Evolutionary conservation across 1,139 yeast species (phyloP).

Genomic region (Protomyces lactucae-debilis): DNA sequence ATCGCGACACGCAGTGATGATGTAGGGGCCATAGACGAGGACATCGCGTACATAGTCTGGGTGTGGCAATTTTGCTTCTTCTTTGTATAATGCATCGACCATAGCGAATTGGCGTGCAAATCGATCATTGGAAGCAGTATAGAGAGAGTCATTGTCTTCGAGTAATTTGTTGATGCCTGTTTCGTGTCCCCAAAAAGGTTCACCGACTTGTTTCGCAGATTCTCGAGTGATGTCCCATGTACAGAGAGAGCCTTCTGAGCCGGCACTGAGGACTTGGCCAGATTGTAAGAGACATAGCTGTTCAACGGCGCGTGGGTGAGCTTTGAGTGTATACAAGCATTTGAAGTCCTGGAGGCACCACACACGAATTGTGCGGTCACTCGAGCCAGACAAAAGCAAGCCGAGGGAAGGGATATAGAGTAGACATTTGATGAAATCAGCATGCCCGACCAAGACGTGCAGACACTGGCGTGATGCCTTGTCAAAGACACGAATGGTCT

Average conservation of each 20-base stretch:
- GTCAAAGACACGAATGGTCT: slow-evolving; percentile 21
- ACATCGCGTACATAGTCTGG: slow-evolving; percentile 26
- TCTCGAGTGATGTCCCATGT: slow-evolving; percentile 11
- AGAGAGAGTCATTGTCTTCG: slow-evolving; percentile 9
- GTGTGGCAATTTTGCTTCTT: slow-evolving; percentile 20
- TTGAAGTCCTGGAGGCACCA: slow-evolving; percentile 16
- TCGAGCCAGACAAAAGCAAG: slow-evolving; percentile 21
- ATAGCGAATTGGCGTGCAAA: slow-evolving; percentile 9
- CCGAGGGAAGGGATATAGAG: slow-evolving; percentile 14
- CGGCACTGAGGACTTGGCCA: slow-evolving; percentile 5
- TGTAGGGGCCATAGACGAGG: background rate
- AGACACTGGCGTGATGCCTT: slow-evolving; percentile 7
- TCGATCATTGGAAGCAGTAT: slow-evolving; percentile 25
- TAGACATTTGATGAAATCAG: slow-evolving; percentile 25
- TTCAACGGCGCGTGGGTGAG: slow-evolving; percentile 27
- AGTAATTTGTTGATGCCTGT: slow-evolving; percentile 13
- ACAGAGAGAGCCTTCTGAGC: slow-evolving; percentile 18
- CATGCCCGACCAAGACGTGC: slow-evolving; percentile 7
- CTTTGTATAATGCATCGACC: background rate
- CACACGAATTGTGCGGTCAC: slow-evolving; percentile 19
- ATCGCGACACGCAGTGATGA: slow-evolving; percentile 28
- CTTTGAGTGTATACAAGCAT: slow-evolving; percentile 12
- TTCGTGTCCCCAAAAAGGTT: slow-evolving; percentile 18
- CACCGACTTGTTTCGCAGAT: slow-evolving; percentile 8
- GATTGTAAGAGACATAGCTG: slow-evolving; percentile 4